phyloP scores from a whole-genome alignment of 345 rosid genomes.

The Sonneratia caseolaris region DNA sequence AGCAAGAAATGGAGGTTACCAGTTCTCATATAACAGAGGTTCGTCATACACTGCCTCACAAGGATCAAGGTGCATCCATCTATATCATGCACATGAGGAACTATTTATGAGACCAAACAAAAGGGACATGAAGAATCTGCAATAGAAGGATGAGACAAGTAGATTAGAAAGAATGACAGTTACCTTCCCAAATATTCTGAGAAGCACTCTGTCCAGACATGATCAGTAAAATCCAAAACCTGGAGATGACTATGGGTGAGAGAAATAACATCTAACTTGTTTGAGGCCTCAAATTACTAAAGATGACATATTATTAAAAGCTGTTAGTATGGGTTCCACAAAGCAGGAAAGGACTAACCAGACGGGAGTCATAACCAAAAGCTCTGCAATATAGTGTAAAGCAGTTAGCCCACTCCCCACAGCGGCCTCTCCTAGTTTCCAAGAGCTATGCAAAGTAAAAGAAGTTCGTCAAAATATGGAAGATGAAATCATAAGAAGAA shows the following conservation, averaged over 20 bases:
- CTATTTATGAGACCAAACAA: neutral
- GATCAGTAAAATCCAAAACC: slow-evolving; percentile 85
- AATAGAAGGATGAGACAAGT: slow-evolving; percentile 2
- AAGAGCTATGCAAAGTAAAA: slow-evolving; percentile 44
- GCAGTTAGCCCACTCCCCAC: slow-evolving; percentile 99
- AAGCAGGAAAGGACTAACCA: slow-evolving; percentile 41
- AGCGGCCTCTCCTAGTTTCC: slow-evolving; percentile 87
- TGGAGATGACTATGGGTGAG: slow-evolving; percentile 23
- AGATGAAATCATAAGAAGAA: slow-evolving; percentile 6
- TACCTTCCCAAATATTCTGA: slow-evolving; percentile 65
- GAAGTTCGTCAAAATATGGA: neutral
- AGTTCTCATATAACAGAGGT: slow-evolving; percentile 83
- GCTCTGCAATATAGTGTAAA: slow-evolving; percentile 84
- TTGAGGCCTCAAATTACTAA: neutral
- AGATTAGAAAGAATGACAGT: slow-evolving; percentile 12
- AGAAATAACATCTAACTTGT: neutral
- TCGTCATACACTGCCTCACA: slow-evolving; percentile 70
- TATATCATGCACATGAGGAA: slow-evolving; percentile 14
- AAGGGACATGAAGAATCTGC: neutral
- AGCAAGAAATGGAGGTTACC: slow-evolving; percentile 31
- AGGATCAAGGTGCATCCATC: slow-evolving; percentile 99
- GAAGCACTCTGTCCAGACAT: slow-evolving; percentile 94
- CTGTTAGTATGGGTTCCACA: neutral
- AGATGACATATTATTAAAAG: neutral
- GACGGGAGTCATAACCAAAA: slow-evolving; percentile 78